Base-by-base conservation (phyloP, 495 filamentous ascomycete species). In the Xylaria scruposa region DNA sequence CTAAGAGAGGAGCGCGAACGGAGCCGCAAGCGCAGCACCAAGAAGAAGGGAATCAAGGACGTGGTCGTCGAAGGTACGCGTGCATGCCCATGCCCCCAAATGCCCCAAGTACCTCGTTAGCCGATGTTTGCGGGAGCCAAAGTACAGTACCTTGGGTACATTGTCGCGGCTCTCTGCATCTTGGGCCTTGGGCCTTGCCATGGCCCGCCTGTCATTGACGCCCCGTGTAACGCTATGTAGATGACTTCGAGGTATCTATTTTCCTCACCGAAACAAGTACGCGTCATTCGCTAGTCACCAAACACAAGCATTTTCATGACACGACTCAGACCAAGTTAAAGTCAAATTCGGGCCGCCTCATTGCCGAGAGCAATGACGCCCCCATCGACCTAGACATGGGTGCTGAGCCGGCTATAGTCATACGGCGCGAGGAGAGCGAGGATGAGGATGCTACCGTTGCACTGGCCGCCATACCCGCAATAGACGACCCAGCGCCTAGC, bases 181-280 rank as follows among this genome's bases (percentile, higher is more conserved):
- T 26, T 40, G 31, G 12, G 38, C 38, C 51, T 49, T 67, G 70
- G 40, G 26, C 1, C 29, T 31, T 31, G 29, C 29, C 51, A 60
- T 29, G 31, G 58, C 47, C 26, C 15, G 61, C 33, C 69, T 9
- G 29, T 49, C 19, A 69, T 72, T 75, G 70, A 71, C 67, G 47
- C 53, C 70, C 72, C 54, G 76, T 75, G 72, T 78, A 73, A 77
- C 72, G 65, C 38, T 61, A 24, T 38, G 67, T 78, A 97, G 96
- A 97, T 83, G 95, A 97, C 63, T 99, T 98, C 76, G 94, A 98
- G 78, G 93, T 97, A 49, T 91, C 93, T 21, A 90, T 98, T 72
- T 99, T 98, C 82, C 88, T 99, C 74, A 97, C 92, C 44, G 92
- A 97, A 80, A 91, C 90, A 8, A 91, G 90, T 29, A 93, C 93